Evolutionary conservation across 2,329 filamentous ascomycete species (phyloP).

Genomic region (Aspergillus chevalieri): DNA sequence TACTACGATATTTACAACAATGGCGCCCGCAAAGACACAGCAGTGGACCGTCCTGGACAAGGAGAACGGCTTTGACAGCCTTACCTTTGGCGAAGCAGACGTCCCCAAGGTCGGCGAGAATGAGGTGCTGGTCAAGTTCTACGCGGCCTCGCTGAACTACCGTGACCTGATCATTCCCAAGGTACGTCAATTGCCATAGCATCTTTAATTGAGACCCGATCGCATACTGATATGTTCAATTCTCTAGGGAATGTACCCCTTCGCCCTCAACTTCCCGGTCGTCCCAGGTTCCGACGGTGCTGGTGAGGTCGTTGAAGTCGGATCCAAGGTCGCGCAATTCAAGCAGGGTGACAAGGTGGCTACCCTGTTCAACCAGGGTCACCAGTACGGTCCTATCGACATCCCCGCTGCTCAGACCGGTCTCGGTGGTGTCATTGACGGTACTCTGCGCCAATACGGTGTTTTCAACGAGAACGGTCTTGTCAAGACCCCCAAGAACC

Average conservation of each 20-base stretch:
- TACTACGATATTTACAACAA: slow-evolving; percentile 18
- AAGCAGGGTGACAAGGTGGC: slow-evolving; percentile 53
- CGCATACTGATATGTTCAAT: slow-evolving; percentile 14
- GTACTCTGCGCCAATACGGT: slow-evolving; percentile 61
- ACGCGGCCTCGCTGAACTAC: slow-evolving; percentile 47
- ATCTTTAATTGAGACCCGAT: slow-evolving; percentile 37
- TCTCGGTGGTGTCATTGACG: slow-evolving; percentile 63
- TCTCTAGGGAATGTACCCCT: slow-evolving; percentile 28
- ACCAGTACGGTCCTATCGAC: slow-evolving; percentile 46
- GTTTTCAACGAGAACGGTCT: slow-evolving; percentile 64
- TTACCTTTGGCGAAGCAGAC: slow-evolving; percentile 49
- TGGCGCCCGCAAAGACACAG: slow-evolving; percentile 43
- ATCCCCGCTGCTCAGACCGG: slow-evolving; percentile 44
- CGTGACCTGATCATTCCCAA: slow-evolving; percentile 44
- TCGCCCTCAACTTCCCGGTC: slow-evolving; percentile 25
- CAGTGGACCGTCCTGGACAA: slow-evolving; percentile 50
- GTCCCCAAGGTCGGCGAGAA: slow-evolving; percentile 61
- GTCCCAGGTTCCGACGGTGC: slow-evolving; percentile 34
- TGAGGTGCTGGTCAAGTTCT: slow-evolving; percentile 64
- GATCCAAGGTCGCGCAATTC: slow-evolving; percentile 52
- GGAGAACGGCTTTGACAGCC: slow-evolving; percentile 52
- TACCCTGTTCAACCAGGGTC: slow-evolving; percentile 54
- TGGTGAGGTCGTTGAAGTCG: slow-evolving; percentile 47
- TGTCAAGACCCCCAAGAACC: slow-evolving; percentile 54
- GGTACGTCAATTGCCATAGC: slow-evolving; percentile 35